Conservation (phyloP, 164 flowering plant genomes). For the Buxus sempervirens region DNA sequence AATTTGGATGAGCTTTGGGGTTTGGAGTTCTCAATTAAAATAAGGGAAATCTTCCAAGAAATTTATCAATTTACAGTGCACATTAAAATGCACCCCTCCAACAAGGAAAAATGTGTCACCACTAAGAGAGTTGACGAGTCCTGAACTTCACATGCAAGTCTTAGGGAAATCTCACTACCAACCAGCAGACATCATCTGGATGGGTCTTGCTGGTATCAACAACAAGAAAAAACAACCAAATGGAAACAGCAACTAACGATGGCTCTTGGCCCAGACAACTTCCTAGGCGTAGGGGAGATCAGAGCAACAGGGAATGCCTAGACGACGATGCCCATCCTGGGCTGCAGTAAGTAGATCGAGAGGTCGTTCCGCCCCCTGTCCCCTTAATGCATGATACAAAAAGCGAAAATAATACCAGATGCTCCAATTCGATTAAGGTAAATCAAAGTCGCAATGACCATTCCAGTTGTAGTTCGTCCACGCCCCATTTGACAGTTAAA, state of each 20-base stretch:
- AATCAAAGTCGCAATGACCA: conserved; percentile 95
- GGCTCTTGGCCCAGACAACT: conserved; percentile 11
- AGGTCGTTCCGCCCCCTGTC: conserved; percentile 12
- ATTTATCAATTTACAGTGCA: no score
- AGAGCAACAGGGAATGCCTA: conserved; percentile 6
- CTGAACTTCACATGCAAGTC: no score
- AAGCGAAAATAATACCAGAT: conserved; percentile 56
- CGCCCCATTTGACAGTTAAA: conserved; percentile 99
- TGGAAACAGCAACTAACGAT: not conserved
- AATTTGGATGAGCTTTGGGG: no score
- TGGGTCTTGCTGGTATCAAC: no score
- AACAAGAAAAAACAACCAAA: no score
- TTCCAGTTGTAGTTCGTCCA: conserved; percentile 95
- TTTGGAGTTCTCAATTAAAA: no score
- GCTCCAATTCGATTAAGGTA: conserved; percentile 79
- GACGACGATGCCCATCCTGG: conserved; percentile 1
- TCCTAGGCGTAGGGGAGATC: conserved; percentile 11
- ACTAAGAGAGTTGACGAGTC: no score
- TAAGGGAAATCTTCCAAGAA: no score
- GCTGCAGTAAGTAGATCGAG: conserved; percentile 20
- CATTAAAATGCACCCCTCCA: no score
- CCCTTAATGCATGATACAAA: not conserved
- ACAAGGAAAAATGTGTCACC: no score
- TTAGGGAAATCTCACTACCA: no score
- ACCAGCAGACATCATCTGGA: no score